Percentiles rank a stretch among this genome's conserved stretches.
Evolutionary conservation across 176 grass and related monocot species (phyloP).

Genomic region (Triticum timopheevii): DNA sequence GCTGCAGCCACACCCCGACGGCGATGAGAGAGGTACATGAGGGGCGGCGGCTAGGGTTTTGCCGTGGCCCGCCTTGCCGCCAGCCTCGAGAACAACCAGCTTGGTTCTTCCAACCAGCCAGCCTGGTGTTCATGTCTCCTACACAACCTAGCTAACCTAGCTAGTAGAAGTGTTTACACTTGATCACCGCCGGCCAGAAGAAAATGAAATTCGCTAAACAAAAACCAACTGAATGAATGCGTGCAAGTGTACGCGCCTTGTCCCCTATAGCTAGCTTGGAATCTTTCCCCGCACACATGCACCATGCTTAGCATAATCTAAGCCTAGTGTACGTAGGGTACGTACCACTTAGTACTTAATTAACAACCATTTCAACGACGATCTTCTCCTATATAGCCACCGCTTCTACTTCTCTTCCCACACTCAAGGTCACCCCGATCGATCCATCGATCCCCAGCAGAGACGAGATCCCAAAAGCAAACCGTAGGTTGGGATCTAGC

Average conservation of each 20-base stretch:
- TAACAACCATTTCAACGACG: not conserved
- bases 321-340: not conserved
- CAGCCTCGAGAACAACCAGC: too few species aligned
- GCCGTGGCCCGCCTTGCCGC: too few species aligned
- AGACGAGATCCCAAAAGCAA: not conserved
- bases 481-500: not conserved
- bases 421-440: slow-evolving; percentile 4
- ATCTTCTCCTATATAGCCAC: slow-evolving; percentile 31
- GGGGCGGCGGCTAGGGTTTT: too few species aligned
- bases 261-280: slow-evolving; percentile 4
- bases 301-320: not conserved
- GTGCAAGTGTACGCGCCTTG: not conserved
- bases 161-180: not conserved
- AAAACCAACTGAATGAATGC: slow-evolving; percentile 1
- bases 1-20: too few species aligned
- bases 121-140: not conserved
- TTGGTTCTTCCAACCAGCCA: not conserved
- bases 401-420: not conserved
- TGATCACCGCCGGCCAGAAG: not conserved
- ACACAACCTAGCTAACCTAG: not conserved
- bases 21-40: too few species aligned
- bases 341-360: not conserved
- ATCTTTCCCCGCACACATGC: slow-evolving; percentile 13
- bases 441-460: not conserved
- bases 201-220: not conserved